Base-by-base conservation (phyloP, 306 rosid species). In the Canavalia gladiata region DNA sequence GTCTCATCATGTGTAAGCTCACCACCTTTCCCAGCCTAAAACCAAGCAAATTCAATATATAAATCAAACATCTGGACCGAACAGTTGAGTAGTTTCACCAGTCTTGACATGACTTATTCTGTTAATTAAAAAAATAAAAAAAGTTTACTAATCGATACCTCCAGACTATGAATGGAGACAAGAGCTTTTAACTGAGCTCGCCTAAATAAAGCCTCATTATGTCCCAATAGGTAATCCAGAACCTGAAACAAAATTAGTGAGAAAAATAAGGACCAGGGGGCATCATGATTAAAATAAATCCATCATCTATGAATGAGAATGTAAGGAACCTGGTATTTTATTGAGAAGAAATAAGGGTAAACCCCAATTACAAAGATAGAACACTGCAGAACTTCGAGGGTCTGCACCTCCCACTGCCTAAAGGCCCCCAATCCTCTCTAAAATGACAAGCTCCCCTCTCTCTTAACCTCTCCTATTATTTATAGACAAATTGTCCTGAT, bases 1-100 rank as follows among this genome's bases (percentile, higher is more conserved):
- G 99, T 93, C 87, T 96, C 99, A 72, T 96, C 98, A 29, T 96
- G 99, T 67, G 99, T 92, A 72, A 96, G 98, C 76, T 96, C 99
- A 28, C 99, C 99, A n/a, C 99, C 99, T 83, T 96, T 91, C 74
- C 99, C 99, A 51, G 97, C 99, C 99, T 95, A 76, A 57, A 25
- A 80, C 58, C 51, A 73, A 73, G 72, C 50, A 86, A 71, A 79
- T 71, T 76, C 58, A 71, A 67, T 37, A 62, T 65, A 78, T 45
- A 35, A 51, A 71, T 43, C 30, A 28, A 66, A 35, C 50, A 49
- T 12, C 46, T 6, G 43, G 64, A 39, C 5, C 42, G 18, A 3
- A 60, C 34, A n/a, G 62, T 49, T 28, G 42, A 58, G 62, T 58
- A 68, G 13, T 68, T 86, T 83, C 59, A 55, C 50, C 51, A 65